A percentile compares a stretch with the other conserved stretches of the same genome.
Evolutionary conservation across 306 rosid genomes (phyloP).

Genomic region (Quercus engelmannii): DNA sequence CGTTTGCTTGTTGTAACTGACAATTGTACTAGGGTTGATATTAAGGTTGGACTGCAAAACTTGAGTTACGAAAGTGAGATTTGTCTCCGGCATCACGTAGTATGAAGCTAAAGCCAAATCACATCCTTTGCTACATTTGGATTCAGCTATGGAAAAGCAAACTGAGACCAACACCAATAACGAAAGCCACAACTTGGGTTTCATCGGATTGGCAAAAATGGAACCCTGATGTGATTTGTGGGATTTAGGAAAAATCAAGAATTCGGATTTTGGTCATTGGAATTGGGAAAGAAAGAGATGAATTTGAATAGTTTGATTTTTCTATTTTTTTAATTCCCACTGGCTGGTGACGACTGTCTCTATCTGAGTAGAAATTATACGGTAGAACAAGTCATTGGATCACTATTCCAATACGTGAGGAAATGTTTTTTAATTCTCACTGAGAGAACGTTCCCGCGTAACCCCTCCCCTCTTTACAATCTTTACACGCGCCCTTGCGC

Average conservation of each 20-base stretch:
- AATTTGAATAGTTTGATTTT: too few relatives aligned
- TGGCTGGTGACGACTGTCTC: too few relatives aligned
- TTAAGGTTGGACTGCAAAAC: slow-evolving; percentile 22
- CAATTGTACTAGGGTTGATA: slow-evolving; percentile 3
- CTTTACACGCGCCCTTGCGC: too few relatives aligned
- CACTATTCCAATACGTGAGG: too few relatives aligned
- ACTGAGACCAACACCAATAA: slow-evolving; percentile 25
- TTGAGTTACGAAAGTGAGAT: background rate
- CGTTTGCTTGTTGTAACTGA: slow-evolving; percentile 26
- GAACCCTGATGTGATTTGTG: background rate
- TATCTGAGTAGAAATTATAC: too few relatives aligned
- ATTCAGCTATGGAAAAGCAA: slow-evolving; percentile 26
- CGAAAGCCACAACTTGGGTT: slow-evolving; percentile 16
- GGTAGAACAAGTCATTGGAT: too few relatives aligned
- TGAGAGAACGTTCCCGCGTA: too few relatives aligned
- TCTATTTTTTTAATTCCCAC: too few relatives aligned
- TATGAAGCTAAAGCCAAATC: slow-evolving; percentile 66
- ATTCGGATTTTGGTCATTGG: background rate
- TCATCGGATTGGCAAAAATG: slow-evolving; percentile 34
- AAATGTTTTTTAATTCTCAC: too few relatives aligned
- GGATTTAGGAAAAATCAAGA: background rate
- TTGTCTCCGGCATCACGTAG: background rate
- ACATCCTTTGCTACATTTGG: slow-evolving; percentile 53
- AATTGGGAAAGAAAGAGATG: background rate
- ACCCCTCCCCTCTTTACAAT: too few relatives aligned